Evolutionary conservation across 78 protist genomes (phyloP), one percentile per base, ranked within the genome.

Genomic region (Dictyostelium discoideum): DNA sequence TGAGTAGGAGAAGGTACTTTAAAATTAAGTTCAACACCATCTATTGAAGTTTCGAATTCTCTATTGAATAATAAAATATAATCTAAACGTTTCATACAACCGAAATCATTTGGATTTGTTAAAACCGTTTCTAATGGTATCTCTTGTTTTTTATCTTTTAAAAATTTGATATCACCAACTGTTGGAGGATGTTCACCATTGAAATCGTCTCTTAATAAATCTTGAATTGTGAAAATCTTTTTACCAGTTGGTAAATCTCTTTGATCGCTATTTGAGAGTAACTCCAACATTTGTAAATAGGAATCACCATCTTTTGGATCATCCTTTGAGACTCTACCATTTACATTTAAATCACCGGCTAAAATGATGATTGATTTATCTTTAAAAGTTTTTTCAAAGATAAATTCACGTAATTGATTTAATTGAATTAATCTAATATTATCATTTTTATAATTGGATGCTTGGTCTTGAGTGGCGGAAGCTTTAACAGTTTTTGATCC

Each of bases 151-250:
- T 18, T 13, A 0, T 10, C 29, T 7, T 10, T 24, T 10, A 6
- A 13, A 11, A 39, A 0, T 32, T 80, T 82, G 0, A 67, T 10
- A 72, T 90, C 95, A 6, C 95, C 95, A 54, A 90, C 95, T 5
- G 95, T 90, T 44, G 95, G 89, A 48, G 95, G 95, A 90, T 90
- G 95, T 3, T 42, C 2, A 11, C 95, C 95, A 10, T 82, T 44
- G 18, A 32, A 46, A 72, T 90, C 95, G 2, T 65, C n/a, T 48
- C 54, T 82, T 46, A 90, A 50, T 9, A 60, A 11, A 73, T 90
- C 95, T 8, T 13, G 18, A 29, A 90, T 69, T 24, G 60, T 14
- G 50, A 80, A 89, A n/a, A 89, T 76, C 65, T 84, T 50, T 42
- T 80, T 76, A 11, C 26, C 86, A 46, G n/a, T 46, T 79, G 84